Base-by-base conservation (phyloP, 495 filamentous ascomycete genomes). In the Podospora tetraspora region DNA sequence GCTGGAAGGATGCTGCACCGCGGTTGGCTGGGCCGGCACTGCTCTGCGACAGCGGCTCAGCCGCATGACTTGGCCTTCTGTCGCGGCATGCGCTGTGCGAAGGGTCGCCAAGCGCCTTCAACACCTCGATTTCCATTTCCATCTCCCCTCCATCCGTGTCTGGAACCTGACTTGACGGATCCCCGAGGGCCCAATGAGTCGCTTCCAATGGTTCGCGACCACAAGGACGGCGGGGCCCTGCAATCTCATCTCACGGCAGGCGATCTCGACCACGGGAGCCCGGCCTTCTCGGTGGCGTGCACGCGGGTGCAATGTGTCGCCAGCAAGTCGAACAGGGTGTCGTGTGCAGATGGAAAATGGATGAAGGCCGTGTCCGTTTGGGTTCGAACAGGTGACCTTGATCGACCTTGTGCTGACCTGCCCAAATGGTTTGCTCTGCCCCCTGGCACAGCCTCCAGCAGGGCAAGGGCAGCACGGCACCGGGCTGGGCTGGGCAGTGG, bases 1-100 rank as follows among this genome's bases (percentile, higher is more conserved):
- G 32, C 27, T 22, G 29, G 61, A 22, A 12, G 61, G 19, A 62
- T 19, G 61, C 22, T 29, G 61, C 29, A n/a, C 32, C 19, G 61
- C 37, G 61, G 61, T 62, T 64, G 34, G 34, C 34, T 64, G 62
- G 58, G 34, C 27, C 6, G 65, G 21, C n/a, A n/a, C 24, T 60
- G 24, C 56, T 32, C 56, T 60, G 29, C 27, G 58, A 24, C 65
- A 61, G 22, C 58, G 57, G 65, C 32, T 66, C 65, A 66, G 65
- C 65, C 65, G 60, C 65, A 66, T 32, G 52, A 61, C 57, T 61
- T 66, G 57, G 65, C 57, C 56, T 43, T 37, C 43, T 56, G 37
- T 64, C 19, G 57, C n/a, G 57, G 57, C 21, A 24, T 66, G 30
- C 27, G 52, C 13, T 65, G 63, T 65, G 63, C 56, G 63, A 65